Evolutionary conservation across 2,329 filamentous ascomycete genomes (phyloP), one percentile per base, ranked within the genome.

Genomic region (Microcyclosporella mali): DNA sequence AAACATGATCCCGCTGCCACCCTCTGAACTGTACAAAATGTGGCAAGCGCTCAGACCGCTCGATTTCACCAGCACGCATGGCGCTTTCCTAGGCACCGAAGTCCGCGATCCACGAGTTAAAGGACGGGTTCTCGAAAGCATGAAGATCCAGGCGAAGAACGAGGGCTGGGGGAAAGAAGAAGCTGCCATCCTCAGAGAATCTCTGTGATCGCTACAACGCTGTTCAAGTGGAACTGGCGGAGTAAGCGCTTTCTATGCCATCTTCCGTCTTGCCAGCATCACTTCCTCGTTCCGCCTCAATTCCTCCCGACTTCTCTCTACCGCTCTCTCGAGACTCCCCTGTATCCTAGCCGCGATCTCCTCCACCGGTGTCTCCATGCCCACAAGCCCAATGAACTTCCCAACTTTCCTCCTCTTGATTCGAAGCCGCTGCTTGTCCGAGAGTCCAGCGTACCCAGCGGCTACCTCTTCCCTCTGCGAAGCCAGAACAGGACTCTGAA

Each of bases 321-420:
- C 48, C 18, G 58, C 58, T 19, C 56, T 39, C 44, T 63, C 60
- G 15, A 63, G 36, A 52, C 58, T 59, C 49, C 47, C 50, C 55
- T 61, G 56, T 42, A 69, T 58, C 49, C 67, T 62, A 10, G 66
- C 57, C 33, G 67, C 64, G 49, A 68, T 67, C 57, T 72, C 69
- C 62, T 67, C 67, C 3, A 61, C 51, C 15, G 75, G 75, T 25
- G 72, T 75, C 50, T 79, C 74, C 55, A 76, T 77, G 2, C 81
- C 83, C 38, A 78, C 67, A 43, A 88, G 67, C 10, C 84, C 84
- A 59, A 88, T 86, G 53, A 88, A 88, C 53, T 77, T 71, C 34
- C 84, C 84, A 59, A 88, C 78, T 65, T 81, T 80, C 49, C 83
- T 70, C 49, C 84, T 72, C 71, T 88, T 88, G 45, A 72, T 65